phyloP scores from a whole-genome alignment of 1,139 yeast species.

The Saccharomyces hybrid region DNA sequence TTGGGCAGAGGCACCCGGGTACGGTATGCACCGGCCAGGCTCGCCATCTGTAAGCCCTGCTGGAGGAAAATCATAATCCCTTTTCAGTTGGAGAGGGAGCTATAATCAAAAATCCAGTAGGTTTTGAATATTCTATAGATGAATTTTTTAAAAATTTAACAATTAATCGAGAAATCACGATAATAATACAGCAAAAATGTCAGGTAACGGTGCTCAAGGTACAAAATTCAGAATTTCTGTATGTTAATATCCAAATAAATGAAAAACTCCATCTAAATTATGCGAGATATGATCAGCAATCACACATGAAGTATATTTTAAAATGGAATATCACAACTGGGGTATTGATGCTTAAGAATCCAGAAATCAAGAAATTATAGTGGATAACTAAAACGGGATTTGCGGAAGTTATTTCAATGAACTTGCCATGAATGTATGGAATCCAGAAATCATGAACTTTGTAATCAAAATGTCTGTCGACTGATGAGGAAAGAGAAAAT shows the following conservation, averaged over 20 bases:
- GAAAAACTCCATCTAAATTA: background rate
- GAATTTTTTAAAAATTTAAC: background rate
- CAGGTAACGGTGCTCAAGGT: no score
- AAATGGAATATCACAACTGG: background rate
- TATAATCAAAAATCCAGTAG: background rate
- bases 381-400: no score
- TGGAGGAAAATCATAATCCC: background rate
- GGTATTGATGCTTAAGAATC: background rate
- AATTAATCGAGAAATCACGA: conserved; percentile 1
- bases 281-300: background rate
- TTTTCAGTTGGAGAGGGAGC: background rate
- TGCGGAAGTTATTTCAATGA: no score
- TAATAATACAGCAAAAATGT: no score
- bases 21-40: background rate
- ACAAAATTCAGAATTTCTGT: no score
- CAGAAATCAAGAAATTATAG: background rate
- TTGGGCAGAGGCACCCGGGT: background rate
- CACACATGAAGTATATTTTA: background rate
- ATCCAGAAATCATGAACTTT: no score
- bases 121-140: background rate
- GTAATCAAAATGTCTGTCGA: no score
- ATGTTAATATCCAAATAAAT: no score
- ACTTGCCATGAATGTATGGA: no score
- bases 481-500: no score
- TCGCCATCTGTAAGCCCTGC: background rate